These are phyloP conservation scores for Ceratobasidium sp. DNA, from an alignment of 1,284 basidiomycete species.

Conservation along the genomic window DNA sequence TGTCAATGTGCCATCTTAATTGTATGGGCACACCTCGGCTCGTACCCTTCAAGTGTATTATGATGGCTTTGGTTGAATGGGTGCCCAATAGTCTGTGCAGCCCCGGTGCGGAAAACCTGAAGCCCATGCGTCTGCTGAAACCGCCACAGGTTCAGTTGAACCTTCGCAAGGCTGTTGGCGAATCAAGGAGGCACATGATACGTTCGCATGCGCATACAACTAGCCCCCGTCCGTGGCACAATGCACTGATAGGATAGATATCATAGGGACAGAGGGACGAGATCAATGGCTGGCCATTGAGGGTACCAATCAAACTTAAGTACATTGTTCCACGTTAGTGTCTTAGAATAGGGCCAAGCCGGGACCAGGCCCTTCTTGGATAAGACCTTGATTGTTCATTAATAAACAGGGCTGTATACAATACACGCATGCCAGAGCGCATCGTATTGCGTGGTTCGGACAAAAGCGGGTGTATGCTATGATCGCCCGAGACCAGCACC, in stretches of 20 bases:
- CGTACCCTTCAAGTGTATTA: too few species aligned
- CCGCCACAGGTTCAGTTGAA: neutral
- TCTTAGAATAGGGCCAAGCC: neutral
- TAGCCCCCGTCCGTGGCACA: too few species aligned
- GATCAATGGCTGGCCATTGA: neutral
- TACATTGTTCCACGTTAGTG: conserved; percentile 1
- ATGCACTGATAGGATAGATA: neutral
- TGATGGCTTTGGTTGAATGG: too few species aligned
- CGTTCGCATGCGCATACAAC: neutral
- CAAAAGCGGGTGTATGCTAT: too few species aligned
- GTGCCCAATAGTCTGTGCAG: too few species aligned
- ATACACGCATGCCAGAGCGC: neutral
- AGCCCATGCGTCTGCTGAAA: neutral
- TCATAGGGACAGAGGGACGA: neutral
- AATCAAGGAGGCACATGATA: neutral
- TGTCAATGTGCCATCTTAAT: too few species aligned
- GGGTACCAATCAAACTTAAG: neutral
- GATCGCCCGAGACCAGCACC: too few species aligned
- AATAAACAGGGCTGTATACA: neutral
- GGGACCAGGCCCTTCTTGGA: neutral
- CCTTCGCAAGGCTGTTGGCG: too few species aligned
- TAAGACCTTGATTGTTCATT: neutral
- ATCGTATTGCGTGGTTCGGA: neutral
- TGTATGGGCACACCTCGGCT: too few species aligned
- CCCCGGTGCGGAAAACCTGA: too few species aligned